A percentile compares a stretch with the other conserved stretches of the same genome.
These are phyloP conservation scores for Crataegus laevigata DNA, from an alignment of 306 rosid species.

Conservation along the genomic window DNA sequence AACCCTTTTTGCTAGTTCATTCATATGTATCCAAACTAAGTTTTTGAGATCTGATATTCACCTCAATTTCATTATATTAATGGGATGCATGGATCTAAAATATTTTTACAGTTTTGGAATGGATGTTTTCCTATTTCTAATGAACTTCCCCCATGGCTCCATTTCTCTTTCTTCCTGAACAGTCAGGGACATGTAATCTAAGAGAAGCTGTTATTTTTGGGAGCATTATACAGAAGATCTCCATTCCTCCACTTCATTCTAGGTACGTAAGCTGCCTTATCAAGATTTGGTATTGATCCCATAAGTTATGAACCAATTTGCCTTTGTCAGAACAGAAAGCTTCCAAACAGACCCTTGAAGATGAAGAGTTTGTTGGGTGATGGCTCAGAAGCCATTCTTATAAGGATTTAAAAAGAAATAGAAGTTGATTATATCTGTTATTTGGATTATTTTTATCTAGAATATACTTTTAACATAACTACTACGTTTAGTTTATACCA, in stretches of 20 bases:
- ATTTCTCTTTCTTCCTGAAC: constrained; percentile 21
- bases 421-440: not conserved
- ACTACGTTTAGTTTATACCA: not conserved
- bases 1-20: not conserved
- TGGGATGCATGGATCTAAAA: not conserved
- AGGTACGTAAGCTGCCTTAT: constrained; percentile 38
- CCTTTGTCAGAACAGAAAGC: not conserved
- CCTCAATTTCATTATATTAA: not conserved
- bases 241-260: constrained; percentile 92
- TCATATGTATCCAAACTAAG: not conserved
- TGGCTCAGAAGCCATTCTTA: not conserved
- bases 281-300: not conserved
- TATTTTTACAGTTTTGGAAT: not conserved
- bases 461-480: not conserved
- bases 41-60: not conserved
- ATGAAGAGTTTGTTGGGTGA: not conserved
- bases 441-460: not conserved
- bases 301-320: not conserved
- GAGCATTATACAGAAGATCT: constrained; percentile 71
- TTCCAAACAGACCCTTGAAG: not conserved
- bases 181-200: constrained; percentile 76
- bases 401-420: not conserved
- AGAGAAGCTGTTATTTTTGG: constrained; percentile 96
- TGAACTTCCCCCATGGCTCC: not conserved
- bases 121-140: not conserved